Evolutionary conservation across 2,329 filamentous ascomycete species (phyloP).

Genomic region (Blastomyces gilchristii): DNA sequence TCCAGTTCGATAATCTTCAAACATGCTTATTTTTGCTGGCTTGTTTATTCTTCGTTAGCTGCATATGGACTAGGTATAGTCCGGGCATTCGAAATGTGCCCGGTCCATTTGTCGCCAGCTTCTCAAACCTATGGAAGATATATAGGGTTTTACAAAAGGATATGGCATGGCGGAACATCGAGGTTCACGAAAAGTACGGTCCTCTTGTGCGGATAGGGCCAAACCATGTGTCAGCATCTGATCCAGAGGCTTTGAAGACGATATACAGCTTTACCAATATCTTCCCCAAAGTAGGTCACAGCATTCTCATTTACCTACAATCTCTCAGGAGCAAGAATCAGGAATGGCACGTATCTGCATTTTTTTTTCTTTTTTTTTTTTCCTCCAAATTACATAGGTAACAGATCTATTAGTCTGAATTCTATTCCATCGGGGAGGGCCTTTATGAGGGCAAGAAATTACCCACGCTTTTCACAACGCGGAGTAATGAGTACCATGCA

Average conservation of each 20-base stretch:
- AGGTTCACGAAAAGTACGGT: slow-evolving; percentile 60
- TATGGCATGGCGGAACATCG: slow-evolving; percentile 56
- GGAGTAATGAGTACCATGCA: slow-evolving; percentile 1
- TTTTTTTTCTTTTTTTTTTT: background rate
- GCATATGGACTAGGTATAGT: background rate
- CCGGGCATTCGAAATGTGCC: slow-evolving; percentile 38
- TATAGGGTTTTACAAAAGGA: slow-evolving; percentile 54
- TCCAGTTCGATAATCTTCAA: background rate
- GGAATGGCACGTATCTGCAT: background rate
- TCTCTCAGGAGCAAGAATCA: background rate
- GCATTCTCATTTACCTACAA: background rate
- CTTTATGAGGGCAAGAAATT: background rate
- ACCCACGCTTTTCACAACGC: slow-evolving; percentile 1
- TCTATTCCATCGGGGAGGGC: background rate
- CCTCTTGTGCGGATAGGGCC: slow-evolving; percentile 65
- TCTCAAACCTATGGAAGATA: slow-evolving; percentile 65
- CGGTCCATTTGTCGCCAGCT: slow-evolving; percentile 55
- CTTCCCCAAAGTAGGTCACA: slow-evolving; percentile 19
- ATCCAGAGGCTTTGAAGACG: slow-evolving; percentile 59
- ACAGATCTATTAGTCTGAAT: background rate
- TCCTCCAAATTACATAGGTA: background rate
- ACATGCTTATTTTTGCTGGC: background rate
- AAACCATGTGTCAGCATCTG: slow-evolving; percentile 61
- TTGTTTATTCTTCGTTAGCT: background rate
- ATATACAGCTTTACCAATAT: slow-evolving; percentile 70